A percentile compares a stretch with the other conserved stretches of the same genome.
Conservation (phyloP, 2,329 filamentous ascomycete genomes). For the Colletotrichum phormii region DNA sequence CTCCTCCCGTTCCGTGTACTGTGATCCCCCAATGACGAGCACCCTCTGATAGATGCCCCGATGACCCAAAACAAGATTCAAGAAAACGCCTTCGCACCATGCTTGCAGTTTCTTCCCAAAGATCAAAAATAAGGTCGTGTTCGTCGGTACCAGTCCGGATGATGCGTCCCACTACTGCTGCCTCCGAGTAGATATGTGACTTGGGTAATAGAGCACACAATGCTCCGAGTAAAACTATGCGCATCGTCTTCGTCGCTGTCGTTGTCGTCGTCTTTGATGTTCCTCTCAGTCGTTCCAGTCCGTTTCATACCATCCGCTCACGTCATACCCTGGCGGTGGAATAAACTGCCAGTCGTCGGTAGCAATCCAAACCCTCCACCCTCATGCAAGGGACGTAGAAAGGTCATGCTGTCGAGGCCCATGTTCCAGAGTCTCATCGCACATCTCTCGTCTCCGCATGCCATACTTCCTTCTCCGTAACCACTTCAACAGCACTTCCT, state of each 20-base stretch:
- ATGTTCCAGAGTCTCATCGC: not conserved
- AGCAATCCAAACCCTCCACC: too few species aligned
- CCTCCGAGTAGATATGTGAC: too few species aligned
- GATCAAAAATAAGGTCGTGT: slow-evolving; percentile 1
- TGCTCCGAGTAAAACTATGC: too few species aligned
- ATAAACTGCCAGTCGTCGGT: too few species aligned
- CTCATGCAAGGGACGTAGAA: too few species aligned
- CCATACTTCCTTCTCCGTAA: too few species aligned
- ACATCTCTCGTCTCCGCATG: too few species aligned
- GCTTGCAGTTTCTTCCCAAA: not conserved
- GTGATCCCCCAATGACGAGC: not conserved
- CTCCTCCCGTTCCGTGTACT: slow-evolving; percentile 8
- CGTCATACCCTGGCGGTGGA: too few species aligned
- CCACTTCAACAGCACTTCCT: slow-evolving; percentile 42
- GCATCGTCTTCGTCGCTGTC: not conserved
- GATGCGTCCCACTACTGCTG: too few species aligned
- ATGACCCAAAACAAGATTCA: not conserved
- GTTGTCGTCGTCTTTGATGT: not conserved
- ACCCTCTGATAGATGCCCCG: not conserved
- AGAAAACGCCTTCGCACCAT: slow-evolving; percentile 10
- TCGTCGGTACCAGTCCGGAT: not conserved
- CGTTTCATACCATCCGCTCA: not conserved
- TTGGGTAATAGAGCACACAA: too few species aligned
- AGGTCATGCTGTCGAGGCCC: too few species aligned
- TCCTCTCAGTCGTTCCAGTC: not conserved